phyloP scores from a whole-genome alignment of 371 early-diverging fungal species.

The Lichtheimia ornata region DNA sequence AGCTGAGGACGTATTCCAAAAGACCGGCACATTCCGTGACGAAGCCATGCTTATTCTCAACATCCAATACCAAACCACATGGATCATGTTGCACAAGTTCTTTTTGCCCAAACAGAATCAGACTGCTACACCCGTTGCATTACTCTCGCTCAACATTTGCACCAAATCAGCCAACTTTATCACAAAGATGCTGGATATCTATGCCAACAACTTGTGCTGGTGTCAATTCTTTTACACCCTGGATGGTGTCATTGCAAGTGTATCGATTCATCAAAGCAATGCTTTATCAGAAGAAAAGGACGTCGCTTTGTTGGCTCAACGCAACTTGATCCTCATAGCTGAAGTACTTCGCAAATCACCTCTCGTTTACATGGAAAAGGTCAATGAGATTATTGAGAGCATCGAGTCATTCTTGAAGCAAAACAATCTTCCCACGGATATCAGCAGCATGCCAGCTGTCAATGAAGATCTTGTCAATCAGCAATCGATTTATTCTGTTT shows the following conservation, averaged over 20 bases:
- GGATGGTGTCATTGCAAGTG: conserved; percentile 53
- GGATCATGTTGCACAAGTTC: conserved; percentile 56
- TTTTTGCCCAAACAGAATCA: conserved; percentile 47
- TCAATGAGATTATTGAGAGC: conserved; percentile 47
- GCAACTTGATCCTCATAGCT: conserved; percentile 46
- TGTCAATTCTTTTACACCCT: conserved; percentile 54
- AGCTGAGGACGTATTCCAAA: conserved; percentile 32
- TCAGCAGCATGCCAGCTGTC: conserved; percentile 41
- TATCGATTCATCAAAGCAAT: conserved; percentile 52
- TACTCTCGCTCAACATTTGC: conserved; percentile 38
- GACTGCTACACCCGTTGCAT: conserved; percentile 38
- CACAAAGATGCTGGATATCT: conserved; percentile 46
- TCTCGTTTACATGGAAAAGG: conserved; percentile 52
- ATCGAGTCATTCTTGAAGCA: conserved; percentile 42
- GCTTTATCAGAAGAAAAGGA: conserved; percentile 46
- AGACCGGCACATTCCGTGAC: conserved; percentile 43
- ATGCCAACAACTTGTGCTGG: conserved; percentile 41
- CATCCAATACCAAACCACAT: conserved; percentile 49
- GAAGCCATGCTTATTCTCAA: conserved; percentile 45
- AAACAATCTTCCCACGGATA: conserved; percentile 30
- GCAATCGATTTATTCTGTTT: conserved; percentile 36
- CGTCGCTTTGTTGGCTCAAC: conserved; percentile 41
- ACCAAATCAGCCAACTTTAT: conserved; percentile 42
- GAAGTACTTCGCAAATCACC: conserved; percentile 48
- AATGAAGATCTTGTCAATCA: conserved; percentile 44